Conservation (phyloP, 1,284 basidiomycete genomes). For the Microbotryum intermedium region DNA sequence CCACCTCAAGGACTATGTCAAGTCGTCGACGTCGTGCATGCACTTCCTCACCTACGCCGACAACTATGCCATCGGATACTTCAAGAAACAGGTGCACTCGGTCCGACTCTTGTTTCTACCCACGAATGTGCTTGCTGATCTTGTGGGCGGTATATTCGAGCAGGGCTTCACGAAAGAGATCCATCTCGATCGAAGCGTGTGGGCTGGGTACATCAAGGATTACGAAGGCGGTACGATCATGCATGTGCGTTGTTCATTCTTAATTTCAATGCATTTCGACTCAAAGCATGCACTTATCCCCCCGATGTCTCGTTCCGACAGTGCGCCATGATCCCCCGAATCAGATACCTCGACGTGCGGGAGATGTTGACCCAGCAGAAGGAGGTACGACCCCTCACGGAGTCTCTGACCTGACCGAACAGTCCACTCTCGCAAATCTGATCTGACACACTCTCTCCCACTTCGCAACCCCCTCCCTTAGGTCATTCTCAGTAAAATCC, state of each 20-base stretch:
- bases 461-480: conserved; percentile 25
- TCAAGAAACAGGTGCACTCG: conserved; percentile 69
- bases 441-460: background rate
- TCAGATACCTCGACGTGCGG: conserved; percentile 79
- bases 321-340: conserved; percentile 83
- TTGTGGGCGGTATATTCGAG: background rate
- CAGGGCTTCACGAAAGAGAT: conserved; percentile 94
- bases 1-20: conserved; percentile 90
- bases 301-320: conserved; percentile 21
- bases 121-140: background rate
- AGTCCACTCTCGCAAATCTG: background rate
- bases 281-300: background rate
- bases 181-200: conserved; percentile 74
- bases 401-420: background rate
- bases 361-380: conserved; percentile 74
- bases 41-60: conserved; percentile 98
- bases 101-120: background rate
- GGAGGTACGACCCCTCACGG: conserved; percentile 46
- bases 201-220: conserved; percentile 99
- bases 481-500: conserved; percentile 80
- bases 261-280: background rate
- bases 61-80: conserved; percentile 92
- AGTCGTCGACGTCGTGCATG: conserved; percentile 69
- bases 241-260: conserved; percentile 49
- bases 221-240: conserved; percentile 99